phyloP scores from a whole-genome alignment of 2,329 filamentous ascomycete genomes.

The Lojkania enalia region DNA sequence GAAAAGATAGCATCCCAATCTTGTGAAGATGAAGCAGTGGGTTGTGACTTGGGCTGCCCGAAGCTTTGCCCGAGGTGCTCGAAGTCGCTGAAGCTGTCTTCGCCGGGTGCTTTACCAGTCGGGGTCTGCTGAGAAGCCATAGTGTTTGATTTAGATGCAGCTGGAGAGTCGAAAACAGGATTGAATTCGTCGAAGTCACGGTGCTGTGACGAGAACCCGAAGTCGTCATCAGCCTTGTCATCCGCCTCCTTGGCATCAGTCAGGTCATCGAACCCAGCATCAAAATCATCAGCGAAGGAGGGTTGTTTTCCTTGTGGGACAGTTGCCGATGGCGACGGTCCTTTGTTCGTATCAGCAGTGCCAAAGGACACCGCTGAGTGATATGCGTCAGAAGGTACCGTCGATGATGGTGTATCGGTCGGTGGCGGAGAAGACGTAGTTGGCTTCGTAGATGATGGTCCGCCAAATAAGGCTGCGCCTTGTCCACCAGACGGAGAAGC shows the following conservation, averaged over 20 bases:
- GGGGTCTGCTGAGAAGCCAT: slow-evolving; percentile 50
- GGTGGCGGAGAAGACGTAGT: slow-evolving; percentile 44
- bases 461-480: slow-evolving; percentile 46
- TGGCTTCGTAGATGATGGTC: slow-evolving; percentile 35
- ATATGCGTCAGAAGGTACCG: slow-evolving; percentile 48
- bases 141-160: slow-evolving; percentile 53
- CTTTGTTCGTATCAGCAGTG: slow-evolving; percentile 39
- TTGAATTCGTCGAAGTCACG: slow-evolving; percentile 77
- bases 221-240: slow-evolving; percentile 73
- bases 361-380: slow-evolving; percentile 47
- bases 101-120: slow-evolving; percentile 41
- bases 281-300: slow-evolving; percentile 73
- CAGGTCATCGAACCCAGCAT: slow-evolving; percentile 79
- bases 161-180: slow-evolving; percentile 73
- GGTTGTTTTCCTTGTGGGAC: slow-evolving; percentile 49
- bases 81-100: slow-evolving; percentile 56
- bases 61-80: slow-evolving; percentile 49
- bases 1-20: slow-evolving; percentile 98
- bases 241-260: slow-evolving; percentile 78
- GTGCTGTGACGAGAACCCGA: slow-evolving; percentile 66
- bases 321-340: slow-evolving; percentile 31
- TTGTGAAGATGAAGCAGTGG: slow-evolving; percentile 54
- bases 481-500: slow-evolving; percentile 41
- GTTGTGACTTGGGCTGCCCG: slow-evolving; percentile 43
- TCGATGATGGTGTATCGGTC: slow-evolving; percentile 45